A percentile compares a stretch with the other conserved stretches of the same genome.
Evolutionary conservation across 148 eudicot species (phyloP).

Genomic region (Nepenthes gracilis): DNA sequence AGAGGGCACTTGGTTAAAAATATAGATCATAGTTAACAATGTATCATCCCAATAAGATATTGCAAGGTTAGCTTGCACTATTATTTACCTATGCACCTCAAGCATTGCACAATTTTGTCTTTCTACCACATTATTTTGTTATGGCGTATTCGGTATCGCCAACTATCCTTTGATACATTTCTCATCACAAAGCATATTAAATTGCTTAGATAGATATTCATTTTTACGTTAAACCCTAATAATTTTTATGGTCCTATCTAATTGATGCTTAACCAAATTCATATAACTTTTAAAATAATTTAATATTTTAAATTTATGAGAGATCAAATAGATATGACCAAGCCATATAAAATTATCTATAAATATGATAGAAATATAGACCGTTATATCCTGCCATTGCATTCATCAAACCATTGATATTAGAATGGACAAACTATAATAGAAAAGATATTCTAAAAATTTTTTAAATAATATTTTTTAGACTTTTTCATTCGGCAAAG

Average conservation of each 20-base stretch:
- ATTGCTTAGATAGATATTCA: background rate
- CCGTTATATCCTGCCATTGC: background rate
- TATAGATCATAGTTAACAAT: background rate
- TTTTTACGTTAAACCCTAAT: background rate
- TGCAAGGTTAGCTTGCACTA: background rate
- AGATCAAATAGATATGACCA: background rate
- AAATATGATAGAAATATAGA: background rate
- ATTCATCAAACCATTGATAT: background rate
- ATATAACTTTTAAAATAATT: background rate
- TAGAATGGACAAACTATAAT: background rate
- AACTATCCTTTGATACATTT: background rate
- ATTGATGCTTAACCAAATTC: background rate
- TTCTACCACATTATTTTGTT: background rate
- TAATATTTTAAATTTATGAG: background rate
- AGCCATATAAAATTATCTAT: background rate
- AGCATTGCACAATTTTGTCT: background rate
- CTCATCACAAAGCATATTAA: background rate
- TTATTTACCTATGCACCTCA: background rate
- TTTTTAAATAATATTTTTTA: background rate
- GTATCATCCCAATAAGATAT: background rate
- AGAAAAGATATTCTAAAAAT: background rate
- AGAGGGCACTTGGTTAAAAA: background rate
- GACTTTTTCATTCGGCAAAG: background rate
- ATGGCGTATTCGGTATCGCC: background rate
- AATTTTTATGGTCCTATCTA: background rate